Percentiles rank a stretch among this genome's conserved stretches.
These are phyloP conservation scores for Alternaria solani DNA, from an alignment of 2,329 filamentous ascomycete species.

Conservation along the genomic window DNA sequence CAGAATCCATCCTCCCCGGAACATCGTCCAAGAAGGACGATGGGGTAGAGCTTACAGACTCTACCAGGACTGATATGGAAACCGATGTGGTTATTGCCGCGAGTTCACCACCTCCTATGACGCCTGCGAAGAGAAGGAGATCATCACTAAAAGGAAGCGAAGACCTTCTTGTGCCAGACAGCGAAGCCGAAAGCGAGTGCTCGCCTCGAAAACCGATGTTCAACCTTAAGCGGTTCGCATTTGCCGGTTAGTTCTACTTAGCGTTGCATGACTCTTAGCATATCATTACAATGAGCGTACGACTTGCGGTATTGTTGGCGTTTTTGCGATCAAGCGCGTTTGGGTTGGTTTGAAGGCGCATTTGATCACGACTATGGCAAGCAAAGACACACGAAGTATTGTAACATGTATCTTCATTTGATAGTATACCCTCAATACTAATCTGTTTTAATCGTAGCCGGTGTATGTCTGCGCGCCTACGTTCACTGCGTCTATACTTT, in stretches of 20 bases:
- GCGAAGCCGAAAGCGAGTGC: conserved; percentile 51
- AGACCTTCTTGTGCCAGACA: conserved; percentile 57
- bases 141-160: conserved; percentile 55
- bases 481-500: neutral
- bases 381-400: conserved; percentile 5
- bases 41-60: conserved; percentile 29
- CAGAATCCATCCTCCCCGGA: conserved; percentile 16
- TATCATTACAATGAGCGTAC: conserved; percentile 16
- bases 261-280: conserved; percentile 5
- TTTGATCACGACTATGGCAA: neutral
- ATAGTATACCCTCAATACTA: conserved; percentile 27
- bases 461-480: neutral
- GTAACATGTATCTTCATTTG: conserved; percentile 15
- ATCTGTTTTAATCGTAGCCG: neutral
- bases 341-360: neutral
- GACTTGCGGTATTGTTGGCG: conserved; percentile 11
- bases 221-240: conserved; percentile 52
- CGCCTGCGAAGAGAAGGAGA: conserved; percentile 28
- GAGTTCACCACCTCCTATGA: conserved; percentile 34
- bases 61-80: conserved; percentile 39
- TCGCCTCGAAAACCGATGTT: conserved; percentile 48
- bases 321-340: conserved; percentile 7
- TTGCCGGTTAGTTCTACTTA: conserved; percentile 30
- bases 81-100: conserved; percentile 45
- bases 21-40: conserved; percentile 16